Percentiles rank a stretch among this genome's conserved stretches.
Evolutionary conservation across 2,329 filamentous ascomycete species (phyloP).

Genomic region (Alternaria postmessia): DNA sequence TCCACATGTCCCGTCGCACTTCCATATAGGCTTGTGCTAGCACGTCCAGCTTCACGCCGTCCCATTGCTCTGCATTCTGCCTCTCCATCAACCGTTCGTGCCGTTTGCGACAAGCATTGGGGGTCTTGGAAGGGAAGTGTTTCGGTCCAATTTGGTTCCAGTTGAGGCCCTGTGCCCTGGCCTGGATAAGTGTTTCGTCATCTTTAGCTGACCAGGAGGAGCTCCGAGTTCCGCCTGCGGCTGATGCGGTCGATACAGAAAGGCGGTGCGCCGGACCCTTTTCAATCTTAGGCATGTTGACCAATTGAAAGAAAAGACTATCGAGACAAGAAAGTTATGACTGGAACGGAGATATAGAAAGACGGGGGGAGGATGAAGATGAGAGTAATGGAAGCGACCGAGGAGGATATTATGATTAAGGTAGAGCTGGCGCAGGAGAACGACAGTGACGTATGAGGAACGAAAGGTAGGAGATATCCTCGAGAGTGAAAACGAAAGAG

Average conservation of each 20-base stretch:
- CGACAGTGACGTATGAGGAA: conserved; percentile 42
- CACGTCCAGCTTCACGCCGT: conserved; percentile 75
- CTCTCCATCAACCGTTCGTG: conserved; percentile 86
- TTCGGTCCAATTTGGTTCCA: conserved; percentile 81
- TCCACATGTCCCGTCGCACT: conserved; percentile 84
- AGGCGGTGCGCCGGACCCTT: conserved; percentile 43
- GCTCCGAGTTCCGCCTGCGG: conserved; percentile 45
- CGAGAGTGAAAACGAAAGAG: conserved; percentile 47
- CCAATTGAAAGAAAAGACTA: conserved; percentile 27
- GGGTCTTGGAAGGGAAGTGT: conserved; percentile 78
- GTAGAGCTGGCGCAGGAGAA: conserved; percentile 34
- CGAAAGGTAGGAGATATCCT: conserved; percentile 43
- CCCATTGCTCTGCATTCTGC: conserved; percentile 77
- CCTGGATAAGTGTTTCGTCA: conserved; percentile 75
- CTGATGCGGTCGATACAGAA: conserved; percentile 44
- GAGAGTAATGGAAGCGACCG: conserved; percentile 37
- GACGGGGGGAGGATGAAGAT: conserved; percentile 26
- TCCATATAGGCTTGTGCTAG: conserved; percentile 81
- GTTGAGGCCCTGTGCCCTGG: conserved; percentile 78
- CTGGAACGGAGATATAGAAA: conserved; percentile 19
- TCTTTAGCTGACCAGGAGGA: conserved; percentile 74
- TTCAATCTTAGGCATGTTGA: conserved; percentile 58
- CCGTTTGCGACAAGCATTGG: conserved; percentile 88
- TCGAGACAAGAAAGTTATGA: conserved; percentile 22
- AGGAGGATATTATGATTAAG: conserved; percentile 45